Conservation (phyloP, 2,329 filamentous ascomycete species). For the Trematosphaeria pertusa region DNA sequence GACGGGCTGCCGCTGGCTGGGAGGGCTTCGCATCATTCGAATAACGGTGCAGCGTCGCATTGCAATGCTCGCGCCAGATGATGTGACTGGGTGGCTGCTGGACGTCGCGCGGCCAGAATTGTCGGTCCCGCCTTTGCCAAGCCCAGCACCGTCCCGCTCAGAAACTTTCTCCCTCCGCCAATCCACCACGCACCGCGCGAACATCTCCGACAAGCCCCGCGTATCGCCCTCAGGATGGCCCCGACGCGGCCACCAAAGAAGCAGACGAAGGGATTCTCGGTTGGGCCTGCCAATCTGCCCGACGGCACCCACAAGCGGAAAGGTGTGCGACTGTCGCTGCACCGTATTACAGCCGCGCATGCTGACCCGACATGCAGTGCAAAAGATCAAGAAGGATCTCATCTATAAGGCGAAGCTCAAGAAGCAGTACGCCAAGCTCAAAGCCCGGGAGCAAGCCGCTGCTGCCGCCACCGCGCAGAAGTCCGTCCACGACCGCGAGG, state of each 20-base stretch:
- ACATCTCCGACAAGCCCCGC: neutral
- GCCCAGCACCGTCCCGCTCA: neutral
- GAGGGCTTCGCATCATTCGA: too few relatives aligned
- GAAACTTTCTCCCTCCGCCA: constrained; percentile 8
- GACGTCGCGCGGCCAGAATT: neutral
- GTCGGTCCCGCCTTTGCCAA: neutral
- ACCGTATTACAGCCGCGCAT: too few relatives aligned
- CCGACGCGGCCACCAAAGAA: constrained; percentile 60
- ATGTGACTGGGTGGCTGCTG: too few relatives aligned
- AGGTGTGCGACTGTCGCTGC: too few relatives aligned
- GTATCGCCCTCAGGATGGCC: constrained; percentile 56
- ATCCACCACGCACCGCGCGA: neutral
- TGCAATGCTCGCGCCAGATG: neutral
- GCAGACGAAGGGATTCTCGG: constrained; percentile 75
- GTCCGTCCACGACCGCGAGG: constrained; percentile 44
- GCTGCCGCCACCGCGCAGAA: constrained; percentile 30
- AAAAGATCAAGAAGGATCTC: constrained; percentile 86
- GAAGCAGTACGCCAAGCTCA: constrained; percentile 89
- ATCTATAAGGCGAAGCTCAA: constrained; percentile 94
- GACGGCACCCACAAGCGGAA: constrained; percentile 89
- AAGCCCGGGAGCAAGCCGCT: constrained; percentile 62
- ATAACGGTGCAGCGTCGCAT: too few relatives aligned
- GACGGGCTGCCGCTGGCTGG: neutral
- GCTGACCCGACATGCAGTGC: constrained; percentile 59
- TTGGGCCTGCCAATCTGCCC: constrained; percentile 88